Evolutionary conservation across 2,329 filamentous ascomycete genomes (phyloP).

Genomic region (Didymosphaeria variabile): DNA sequence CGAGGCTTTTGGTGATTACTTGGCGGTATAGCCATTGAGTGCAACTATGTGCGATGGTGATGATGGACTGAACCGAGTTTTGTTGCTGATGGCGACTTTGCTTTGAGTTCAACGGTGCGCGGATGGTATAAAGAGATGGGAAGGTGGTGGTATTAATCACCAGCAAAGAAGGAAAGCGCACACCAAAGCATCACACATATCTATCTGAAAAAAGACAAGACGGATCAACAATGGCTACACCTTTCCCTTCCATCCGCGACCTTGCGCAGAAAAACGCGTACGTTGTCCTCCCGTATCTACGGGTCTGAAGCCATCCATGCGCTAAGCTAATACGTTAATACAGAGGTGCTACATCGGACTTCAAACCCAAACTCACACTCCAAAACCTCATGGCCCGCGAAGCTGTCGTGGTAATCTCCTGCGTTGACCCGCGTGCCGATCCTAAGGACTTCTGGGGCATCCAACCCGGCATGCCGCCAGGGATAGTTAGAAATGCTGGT

Average conservation of each 20-base stretch:
- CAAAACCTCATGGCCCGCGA: neutral
- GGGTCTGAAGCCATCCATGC: neutral
- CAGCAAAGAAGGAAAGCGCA: too few relatives aligned
- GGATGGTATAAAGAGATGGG: too few relatives aligned
- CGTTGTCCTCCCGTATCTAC: neutral
- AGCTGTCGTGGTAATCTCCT: neutral
- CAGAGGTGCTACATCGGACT: neutral
- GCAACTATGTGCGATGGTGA: too few relatives aligned
- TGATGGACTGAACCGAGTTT: too few relatives aligned
- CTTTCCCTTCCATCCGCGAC: neutral
- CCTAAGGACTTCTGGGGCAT: constrained; percentile 9
- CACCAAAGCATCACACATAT: too few relatives aligned
- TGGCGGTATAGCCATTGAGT: too few relatives aligned
- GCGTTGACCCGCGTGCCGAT: constrained; percentile 5
- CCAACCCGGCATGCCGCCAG: neutral
- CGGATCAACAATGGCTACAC: too few relatives aligned
- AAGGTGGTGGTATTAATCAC: too few relatives aligned
- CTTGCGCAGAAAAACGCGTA: neutral
- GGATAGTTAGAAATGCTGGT: neutral
- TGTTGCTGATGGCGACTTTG: too few relatives aligned
- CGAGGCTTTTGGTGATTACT: too few relatives aligned
- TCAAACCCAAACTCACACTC: constrained; percentile 2
- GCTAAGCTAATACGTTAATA: neutral
- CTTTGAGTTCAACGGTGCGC: too few relatives aligned
- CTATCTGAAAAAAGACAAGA: too few relatives aligned